Percentiles rank a stretch among this genome's conserved stretches.
Conservation (phyloP, 2,329 filamentous ascomycete genomes). For the Neospermospora avenae region DNA sequence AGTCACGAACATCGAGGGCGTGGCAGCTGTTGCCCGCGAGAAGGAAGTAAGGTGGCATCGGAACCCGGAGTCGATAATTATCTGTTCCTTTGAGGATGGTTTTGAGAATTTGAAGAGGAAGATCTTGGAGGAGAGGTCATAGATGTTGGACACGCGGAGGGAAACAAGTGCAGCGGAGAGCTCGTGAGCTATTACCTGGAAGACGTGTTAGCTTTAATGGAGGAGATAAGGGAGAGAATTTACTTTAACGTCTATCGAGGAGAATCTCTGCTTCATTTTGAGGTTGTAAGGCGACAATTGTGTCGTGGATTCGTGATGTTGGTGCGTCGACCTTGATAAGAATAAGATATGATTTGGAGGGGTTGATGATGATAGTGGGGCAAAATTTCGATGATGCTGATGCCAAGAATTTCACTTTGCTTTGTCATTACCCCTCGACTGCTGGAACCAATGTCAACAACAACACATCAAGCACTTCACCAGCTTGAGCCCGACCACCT, state of each 20-base stretch:
- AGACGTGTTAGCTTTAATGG: slow-evolving; percentile 2
- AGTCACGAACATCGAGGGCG: slow-evolving; percentile 81
- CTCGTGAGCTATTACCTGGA: slow-evolving; percentile 88
- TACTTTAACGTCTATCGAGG: slow-evolving; percentile 74
- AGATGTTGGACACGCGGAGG: slow-evolving; percentile 86
- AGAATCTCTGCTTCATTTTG: slow-evolving; percentile 74
- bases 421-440: neutral
- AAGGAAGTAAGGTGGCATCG: slow-evolving; percentile 93
- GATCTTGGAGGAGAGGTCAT: slow-evolving; percentile 93
- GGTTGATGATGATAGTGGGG: slow-evolving; percentile 10
- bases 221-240: neutral
- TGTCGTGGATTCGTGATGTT: slow-evolving; percentile 7
- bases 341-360: neutral
- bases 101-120: slow-evolving; percentile 94
- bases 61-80: slow-evolving; percentile 92
- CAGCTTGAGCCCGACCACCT: no score
- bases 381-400: slow-evolving; percentile 14
- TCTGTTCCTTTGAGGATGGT: slow-evolving; percentile 81
- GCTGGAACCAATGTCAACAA: neutral
- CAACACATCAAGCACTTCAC: no score
- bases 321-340: neutral
- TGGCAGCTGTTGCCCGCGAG: slow-evolving; percentile 77
- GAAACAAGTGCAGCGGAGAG: slow-evolving; percentile 72
- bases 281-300: slow-evolving; percentile 1
- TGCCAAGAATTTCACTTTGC: neutral